Base-by-base conservation (phyloP, 768 basidiomycete genomes). In the Termitomyces sp. region DNA sequence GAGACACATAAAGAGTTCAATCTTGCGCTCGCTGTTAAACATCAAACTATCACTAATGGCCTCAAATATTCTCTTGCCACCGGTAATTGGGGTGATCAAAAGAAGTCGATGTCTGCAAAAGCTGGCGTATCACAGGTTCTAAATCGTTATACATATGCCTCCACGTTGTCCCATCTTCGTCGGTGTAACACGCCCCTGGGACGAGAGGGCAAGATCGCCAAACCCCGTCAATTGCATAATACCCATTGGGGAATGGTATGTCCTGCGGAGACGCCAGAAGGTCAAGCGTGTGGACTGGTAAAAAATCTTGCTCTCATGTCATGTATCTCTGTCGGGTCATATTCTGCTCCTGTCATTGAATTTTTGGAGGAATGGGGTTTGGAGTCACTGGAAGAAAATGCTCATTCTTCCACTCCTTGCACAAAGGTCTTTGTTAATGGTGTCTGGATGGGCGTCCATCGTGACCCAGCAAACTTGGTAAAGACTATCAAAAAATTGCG, bases 191-290 rank as follows among this genome's bases (percentile, higher is more conserved):
- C 97, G 0, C 97, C 97, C 2, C 84, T 99, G 50, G 97, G 97
- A 55, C 89, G 97, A 58, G 97, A 98, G 71, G 95, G 95, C 56
- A 99, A 99, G 76, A 98, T 98, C 59, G 97, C 97, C 47, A 98
- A 98, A 70, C 97, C 97, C 56, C 97, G 97, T 65, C 97, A 99
- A 66, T 78, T 99, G 55, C 97, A 99, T 72, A 99, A 99, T 67
- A 98, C 97, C 0, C 97, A 99, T 66, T 99, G 97, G 97, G 97
- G 97, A 38, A 98, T 99, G 97, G 97, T 99, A 20, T 99, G 97
- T 68, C 97, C 97, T 44, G 97, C 97, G 40, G 97, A 99, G 72
- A 99, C 97, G 3, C 97, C 97, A 1, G 97, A 99, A 85, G 97
- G 97, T 47, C 97, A 98, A 71, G 97, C 97, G 60, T 99, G 97